Evolutionary conservation across 495 filamentous ascomycete species (phyloP), one percentile per base, ranked within the genome.

Genomic region (Pseudevernia furfuracea): DNA sequence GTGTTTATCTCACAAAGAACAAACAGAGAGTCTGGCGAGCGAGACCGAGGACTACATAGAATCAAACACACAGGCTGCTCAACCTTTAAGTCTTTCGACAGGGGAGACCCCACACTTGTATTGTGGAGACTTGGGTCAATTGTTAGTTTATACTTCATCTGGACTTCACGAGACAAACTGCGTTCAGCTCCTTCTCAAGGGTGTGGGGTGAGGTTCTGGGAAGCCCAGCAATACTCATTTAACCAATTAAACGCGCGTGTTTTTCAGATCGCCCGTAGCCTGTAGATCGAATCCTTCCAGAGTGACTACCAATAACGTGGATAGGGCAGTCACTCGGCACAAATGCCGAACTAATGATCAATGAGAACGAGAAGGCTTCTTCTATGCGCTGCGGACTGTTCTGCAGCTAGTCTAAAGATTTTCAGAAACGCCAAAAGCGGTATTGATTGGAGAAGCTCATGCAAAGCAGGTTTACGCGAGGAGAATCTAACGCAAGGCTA

Each of bases 401-500:
- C 52, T 55, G 52, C 52, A 55, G 52, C 52, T 55, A 30, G 15
- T 34, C 28, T 21, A 21, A 30, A 34, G 52, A 12, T 34, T 34
- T 55, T 36, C 12, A 32, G 28, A 55, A 1, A 32, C 3, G 5
- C 10, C 52, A 1, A 34, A 55, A 32, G 52, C 2, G 30, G 52
- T 34, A 32, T 34, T 55, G 30, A 36, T 55, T 55, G 52, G 30
- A 21, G 30, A 34, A 32, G 6, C 0, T 3, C 8, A 34, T 55
- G 30, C 52, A 55, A 8, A 34, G 52, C 30, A 55, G 30, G 17
- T 55, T 34, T 55, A 34, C 14, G 36, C 28, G 28, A n/a, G 30
- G 15, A n/a, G 49, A 14, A 53, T 32, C 30, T 55, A 55, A 55
- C 34, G 52, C 52, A 55, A 34, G 30, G 52, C 52, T 55, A 55